A percentile compares a stretch with the other conserved stretches of the same genome.
These are phyloP conservation scores for Tulasnella sp. DNA, from an alignment of 768 basidiomycete genomes.

Conservation along the genomic window DNA sequence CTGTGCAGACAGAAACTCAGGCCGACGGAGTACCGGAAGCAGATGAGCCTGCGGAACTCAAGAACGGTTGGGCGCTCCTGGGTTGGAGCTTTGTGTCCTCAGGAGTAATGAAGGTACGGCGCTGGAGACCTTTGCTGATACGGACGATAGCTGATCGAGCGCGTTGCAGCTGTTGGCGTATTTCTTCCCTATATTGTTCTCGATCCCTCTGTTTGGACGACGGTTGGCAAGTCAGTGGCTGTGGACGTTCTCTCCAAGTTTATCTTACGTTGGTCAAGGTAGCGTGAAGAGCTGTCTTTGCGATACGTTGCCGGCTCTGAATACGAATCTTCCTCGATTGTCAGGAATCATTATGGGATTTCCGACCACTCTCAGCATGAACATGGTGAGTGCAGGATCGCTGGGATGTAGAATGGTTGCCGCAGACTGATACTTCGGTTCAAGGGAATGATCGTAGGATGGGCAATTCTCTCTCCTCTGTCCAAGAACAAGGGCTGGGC, in stretches of 20 bases:
- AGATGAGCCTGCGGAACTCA: slow-evolving; percentile 55
- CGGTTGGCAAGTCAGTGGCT: slow-evolving; percentile 86
- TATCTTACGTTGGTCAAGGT: slow-evolving; percentile 94
- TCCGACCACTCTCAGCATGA: slow-evolving; percentile 93
- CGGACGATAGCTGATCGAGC: slow-evolving; percentile 28
- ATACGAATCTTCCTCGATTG: background rate
- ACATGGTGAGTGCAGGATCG: slow-evolving; percentile 56
- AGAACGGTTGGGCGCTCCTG: slow-evolving; percentile 77
- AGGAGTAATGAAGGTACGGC: slow-evolving; percentile 70
- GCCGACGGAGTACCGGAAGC: slow-evolving; percentile 16
- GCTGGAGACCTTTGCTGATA: background rate
- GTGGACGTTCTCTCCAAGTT: slow-evolving; percentile 90
- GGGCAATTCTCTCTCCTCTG: slow-evolving; percentile 90
- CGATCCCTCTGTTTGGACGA: slow-evolving; percentile 82
- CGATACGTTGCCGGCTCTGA: slow-evolving; percentile 27
- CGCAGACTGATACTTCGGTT: background rate
- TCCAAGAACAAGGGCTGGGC: slow-evolving; percentile 87
- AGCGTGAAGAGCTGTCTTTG: slow-evolving; percentile 33
- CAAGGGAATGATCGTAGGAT: slow-evolving; percentile 95
- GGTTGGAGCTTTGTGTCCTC: slow-evolving; percentile 78
- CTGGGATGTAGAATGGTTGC: slow-evolving; percentile 23
- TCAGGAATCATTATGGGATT: slow-evolving; percentile 97
- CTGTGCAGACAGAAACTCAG: slow-evolving; percentile 43
- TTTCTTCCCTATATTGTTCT: slow-evolving; percentile 86
- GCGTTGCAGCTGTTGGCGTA: slow-evolving; percentile 71